Base-by-base conservation (phyloP, 169 alveolate genomes). In the Eimeria zaria region DNA sequence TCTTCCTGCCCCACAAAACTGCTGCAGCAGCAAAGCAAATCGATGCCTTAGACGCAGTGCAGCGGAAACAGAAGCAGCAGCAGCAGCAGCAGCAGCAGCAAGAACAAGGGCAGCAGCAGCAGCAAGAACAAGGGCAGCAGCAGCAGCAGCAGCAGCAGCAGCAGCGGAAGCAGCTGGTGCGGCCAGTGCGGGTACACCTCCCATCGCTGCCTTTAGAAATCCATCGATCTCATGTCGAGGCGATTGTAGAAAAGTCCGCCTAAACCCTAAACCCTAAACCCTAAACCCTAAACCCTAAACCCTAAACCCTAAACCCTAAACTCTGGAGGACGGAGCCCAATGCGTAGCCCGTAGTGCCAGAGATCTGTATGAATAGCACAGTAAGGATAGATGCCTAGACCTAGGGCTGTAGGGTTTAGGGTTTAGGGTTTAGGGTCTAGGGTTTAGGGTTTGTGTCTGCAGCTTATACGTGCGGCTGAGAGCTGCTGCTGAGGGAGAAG, bases 201-300 rank as follows among this genome's bases (percentile, higher is more conserved):
- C 60, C 39, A 24, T 87, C 95, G 16, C 41, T 87, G n/a, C 62
- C 96, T 33, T 78, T 60, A 67, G 96, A 91, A 91, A 36, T 62
- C 62, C 41, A 58, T 91, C 27, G 89, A 71, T 41, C 69, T 91
- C 48, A 78, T 91, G 96, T 91, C 44, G 95, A 87, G 41, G 73
- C 71, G 48, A 33, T 87, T 16, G 80, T 71, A 8, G 95, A 87
- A 46, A 67, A 87, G 95, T 87, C 8, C 36, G 95, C n/a, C n/a
- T 58, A 39, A 33, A 89, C 88, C 39, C 27, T 22, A 27, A 64
- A 36, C 58, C 69, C 80, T 84, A 41, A 33, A 44, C 89, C 51
- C 51, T 73, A 73, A 73, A 73, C 83, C 83, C 83, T 69, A 69
- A 69, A 69, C 80, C 80, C 80, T 69, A 69, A n/a, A 69, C 80